Evolutionary conservation across 495 filamentous ascomycete genomes (phyloP), one percentile per base, ranked within the genome.

Genomic region (Xylaria palmicola): DNA sequence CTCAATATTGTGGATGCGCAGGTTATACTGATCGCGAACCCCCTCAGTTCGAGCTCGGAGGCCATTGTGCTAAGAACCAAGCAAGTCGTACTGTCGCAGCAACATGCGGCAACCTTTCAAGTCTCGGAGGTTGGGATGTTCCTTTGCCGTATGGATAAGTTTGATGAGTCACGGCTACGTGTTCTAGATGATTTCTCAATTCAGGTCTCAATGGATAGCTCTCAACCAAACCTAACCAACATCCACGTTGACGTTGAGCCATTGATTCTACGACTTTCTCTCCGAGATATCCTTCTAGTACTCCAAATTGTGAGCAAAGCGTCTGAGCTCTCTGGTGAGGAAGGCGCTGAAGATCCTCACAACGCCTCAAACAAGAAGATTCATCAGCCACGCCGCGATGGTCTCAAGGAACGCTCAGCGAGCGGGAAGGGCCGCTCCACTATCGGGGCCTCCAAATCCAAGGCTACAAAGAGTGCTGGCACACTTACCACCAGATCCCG

Each of bases 121-220:
- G 83, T 98, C 8, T 89, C 89, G 36, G 86, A 97, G 67, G 86
- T 97, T 45, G 95, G 94, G 57, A 98, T 98, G 93, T 98, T 97
- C 74, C 78, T 98, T 36, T 98, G 94, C 70, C 90, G 94, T 27
- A 98, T 98, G 95, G 94, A 98, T 69, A 89, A 89, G 62, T 96
- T 96, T 63, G 93, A 96, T 56, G 90, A 87, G 17, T 89, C 85
- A 52, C 83, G 90, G 36, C 83, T 97, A 40, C 87, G 95, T 22
- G 96, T 98, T 64, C 81, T 98, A 22, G 94, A 98, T 69, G 91
- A 98, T 69, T 98, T 98, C 73, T 96, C 92, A 7, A 70, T 98
- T 30, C 89, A 92, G 62, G 80, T 96, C 64, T 93, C 92, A 3
- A 84, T 97, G 80, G 92, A 98, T 67, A 94, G 86, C 34, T 88